Conservation (phyloP, 2,329 filamentous ascomycete genomes). For the Pezicula carpinea region DNA sequence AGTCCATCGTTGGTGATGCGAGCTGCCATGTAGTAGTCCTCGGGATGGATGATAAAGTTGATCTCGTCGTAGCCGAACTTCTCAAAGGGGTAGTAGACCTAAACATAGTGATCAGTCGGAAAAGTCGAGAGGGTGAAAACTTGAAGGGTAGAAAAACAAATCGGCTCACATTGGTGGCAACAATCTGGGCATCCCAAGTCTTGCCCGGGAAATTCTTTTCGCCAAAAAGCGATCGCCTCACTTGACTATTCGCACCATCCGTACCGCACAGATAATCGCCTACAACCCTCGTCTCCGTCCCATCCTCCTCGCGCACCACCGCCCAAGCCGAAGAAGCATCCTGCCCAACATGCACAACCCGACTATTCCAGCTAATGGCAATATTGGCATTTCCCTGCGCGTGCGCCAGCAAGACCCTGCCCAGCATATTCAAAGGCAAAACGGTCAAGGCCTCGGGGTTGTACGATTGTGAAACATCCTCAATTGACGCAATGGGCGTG, state of each 20-base stretch:
- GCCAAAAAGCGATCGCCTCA: constrained; percentile 47
- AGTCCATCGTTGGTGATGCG: constrained; percentile 53
- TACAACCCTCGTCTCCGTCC: constrained; percentile 29
- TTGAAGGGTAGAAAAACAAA: not conserved
- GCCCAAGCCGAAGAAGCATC: constrained; percentile 43
- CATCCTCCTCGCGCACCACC: constrained; percentile 30
- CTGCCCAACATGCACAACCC: constrained; percentile 42
- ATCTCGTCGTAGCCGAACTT: constrained; percentile 49
- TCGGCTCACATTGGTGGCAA: constrained; percentile 57
- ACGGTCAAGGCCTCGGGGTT: constrained; percentile 36
- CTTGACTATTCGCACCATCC: constrained; percentile 46
- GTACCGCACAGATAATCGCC: constrained; percentile 54
- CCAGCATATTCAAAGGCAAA: constrained; percentile 38
- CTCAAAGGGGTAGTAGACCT: constrained; percentile 59
- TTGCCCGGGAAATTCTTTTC: constrained; percentile 50
- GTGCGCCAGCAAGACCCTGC: constrained; percentile 36
- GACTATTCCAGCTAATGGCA: constrained; percentile 41
- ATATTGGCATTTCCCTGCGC: constrained; percentile 29
- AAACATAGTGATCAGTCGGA: constrained; percentile 1
- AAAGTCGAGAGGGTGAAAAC: constrained; percentile 4
- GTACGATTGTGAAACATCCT: constrained; percentile 20
- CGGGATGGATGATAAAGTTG: constrained; percentile 58
- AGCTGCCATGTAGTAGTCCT: constrained; percentile 59
- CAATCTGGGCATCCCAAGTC: constrained; percentile 55
- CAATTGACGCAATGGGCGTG: constrained; percentile 28